Evolutionary conservation across 345 rosid species (phyloP).

Genomic region (Aurinia saxatilis): DNA sequence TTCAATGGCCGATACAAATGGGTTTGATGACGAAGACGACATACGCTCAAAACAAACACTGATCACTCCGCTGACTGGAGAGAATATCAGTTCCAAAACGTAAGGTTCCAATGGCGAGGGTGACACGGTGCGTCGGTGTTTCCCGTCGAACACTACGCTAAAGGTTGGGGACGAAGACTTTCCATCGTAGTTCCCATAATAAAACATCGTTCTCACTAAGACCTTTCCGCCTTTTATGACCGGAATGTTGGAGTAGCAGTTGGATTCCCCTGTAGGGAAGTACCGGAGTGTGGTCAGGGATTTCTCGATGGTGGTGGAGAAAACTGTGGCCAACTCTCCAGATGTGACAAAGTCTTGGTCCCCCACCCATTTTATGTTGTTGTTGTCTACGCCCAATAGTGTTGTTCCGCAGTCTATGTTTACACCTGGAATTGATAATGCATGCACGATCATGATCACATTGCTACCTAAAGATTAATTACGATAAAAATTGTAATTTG

Average conservation of each 20-base stretch:
- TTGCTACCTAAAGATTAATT: too few relatives aligned
- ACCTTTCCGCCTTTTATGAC: constrained; percentile 13
- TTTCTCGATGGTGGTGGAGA: background rate
- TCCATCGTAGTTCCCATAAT: constrained; percentile 24
- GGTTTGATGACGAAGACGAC: constrained; percentile 13
- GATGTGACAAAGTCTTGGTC: constrained; percentile 19
- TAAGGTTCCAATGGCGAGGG: background rate
- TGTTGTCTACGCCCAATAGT: background rate
- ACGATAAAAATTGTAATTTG: too few relatives aligned
- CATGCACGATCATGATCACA: too few relatives aligned
- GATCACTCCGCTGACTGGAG: constrained; percentile 8
- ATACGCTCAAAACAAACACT: constrained; percentile 19
- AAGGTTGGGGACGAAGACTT: constrained; percentile 1
- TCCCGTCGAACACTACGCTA: constrained; percentile 6
- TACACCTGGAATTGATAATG: constrained; percentile 2
- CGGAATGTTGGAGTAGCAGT: constrained; percentile 23
- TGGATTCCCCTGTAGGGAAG: constrained; percentile 18
- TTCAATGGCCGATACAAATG: constrained; percentile 29
- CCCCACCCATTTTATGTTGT: constrained; percentile 20
- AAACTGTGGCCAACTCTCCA: constrained; percentile 1
- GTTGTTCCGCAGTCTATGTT: constrained; percentile 29
- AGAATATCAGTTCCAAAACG: constrained; percentile 10
- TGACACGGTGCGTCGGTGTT: constrained; percentile 8
- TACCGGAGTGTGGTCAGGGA: constrained; percentile 17
- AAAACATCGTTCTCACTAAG: constrained; percentile 16